Base-by-base conservation (phyloP, 495 filamentous ascomycete species). In the Penicillium coffeae region DNA sequence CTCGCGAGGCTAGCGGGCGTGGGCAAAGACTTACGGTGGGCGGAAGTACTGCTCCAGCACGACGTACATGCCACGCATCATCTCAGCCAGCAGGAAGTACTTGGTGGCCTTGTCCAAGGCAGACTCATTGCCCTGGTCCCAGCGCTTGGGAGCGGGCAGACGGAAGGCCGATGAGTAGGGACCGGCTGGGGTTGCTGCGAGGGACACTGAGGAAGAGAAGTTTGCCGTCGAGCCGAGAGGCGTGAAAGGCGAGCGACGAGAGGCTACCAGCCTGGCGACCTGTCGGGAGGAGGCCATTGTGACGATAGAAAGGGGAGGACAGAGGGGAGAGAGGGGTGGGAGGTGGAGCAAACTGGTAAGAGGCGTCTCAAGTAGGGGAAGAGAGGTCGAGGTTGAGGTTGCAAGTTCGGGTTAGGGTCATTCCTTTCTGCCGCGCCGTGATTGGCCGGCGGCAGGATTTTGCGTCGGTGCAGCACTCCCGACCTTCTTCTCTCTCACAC, bases 21-120 rank as follows among this genome's bases (percentile, higher is more conserved):
- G 16, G 33, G 15, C 36, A 39, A 43, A 50, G 50, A 90, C 89
- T 82, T 72, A 96, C 88, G 93, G 93, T 66, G 93, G 87, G 65
- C 93, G 74, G 77, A 98, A 98, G 80, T 86, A 98, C 74, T 98
- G 92, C 81, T 98, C 93, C 68, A 98, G 63, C 66, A 93, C 84
- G 43, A 97, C 87, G 63, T 95, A 97, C 94, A 98, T 96, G 66
- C 93, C 93, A 59, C 93, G 82, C 64, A 88, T 71, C 84, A 98
- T 93, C 78, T 98, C 93, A 5, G 87, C 86, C 77, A 97, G 65
- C 52, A 97, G 79, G 70, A 97, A 96, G 75, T 90, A 96, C 62
- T 88, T 87, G 42, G 84, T 88, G n/a, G 87, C 84, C 70, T 85
- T 86, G 66, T 94, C 87, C 36, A 93, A 65, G 4, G 84, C 78